Conservation (phyloP, 1,284 basidiomycete genomes). For the Neotropicomus parvogracilis region DNA sequence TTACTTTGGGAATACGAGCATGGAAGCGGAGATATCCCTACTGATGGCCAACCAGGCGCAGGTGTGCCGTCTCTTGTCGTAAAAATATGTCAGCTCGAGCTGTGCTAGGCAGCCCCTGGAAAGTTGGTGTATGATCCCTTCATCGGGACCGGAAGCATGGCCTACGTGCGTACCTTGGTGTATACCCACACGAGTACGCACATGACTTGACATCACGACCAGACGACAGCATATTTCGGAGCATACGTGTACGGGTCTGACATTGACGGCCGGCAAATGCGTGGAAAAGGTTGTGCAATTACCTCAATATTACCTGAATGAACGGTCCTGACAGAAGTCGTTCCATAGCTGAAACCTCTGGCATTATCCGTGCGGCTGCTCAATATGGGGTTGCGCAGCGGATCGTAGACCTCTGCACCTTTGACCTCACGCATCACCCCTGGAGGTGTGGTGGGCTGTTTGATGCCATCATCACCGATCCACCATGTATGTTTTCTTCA, state of each 20-base stretch:
- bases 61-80: conserved; percentile 38
- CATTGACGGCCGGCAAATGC: conserved; percentile 96
- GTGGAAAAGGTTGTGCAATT: conserved; percentile 69
- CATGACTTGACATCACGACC: conserved; percentile 5
- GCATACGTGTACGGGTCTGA: conserved; percentile 89
- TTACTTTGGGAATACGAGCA: conserved; percentile 96
- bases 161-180: conserved; percentile 56
- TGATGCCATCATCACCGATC: conserved; percentile 94
- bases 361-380: conserved; percentile 75
- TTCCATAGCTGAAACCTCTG: conserved; percentile 50
- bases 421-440: conserved; percentile 87
- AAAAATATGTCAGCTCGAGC: neutral
- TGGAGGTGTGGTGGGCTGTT: conserved; percentile 87
- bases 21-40: conserved; percentile 94
- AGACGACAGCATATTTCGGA: conserved; percentile 87
- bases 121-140: conserved; percentile 97
- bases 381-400: conserved; percentile 80
- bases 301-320: neutral
- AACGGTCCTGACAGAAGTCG: neutral
- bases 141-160: conserved; percentile 94
- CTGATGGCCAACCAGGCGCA: conserved; percentile 95
- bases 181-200: conserved; percentile 20
- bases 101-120: conserved; percentile 73
- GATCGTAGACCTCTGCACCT: conserved; percentile 84
- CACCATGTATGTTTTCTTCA: conserved; percentile 64